Percentiles rank a stretch among this genome's conserved stretches.
These are phyloP conservation scores for Coemansia sp. DNA, from an alignment of 192 early-diverging fungal species.

Conservation along the genomic window DNA sequence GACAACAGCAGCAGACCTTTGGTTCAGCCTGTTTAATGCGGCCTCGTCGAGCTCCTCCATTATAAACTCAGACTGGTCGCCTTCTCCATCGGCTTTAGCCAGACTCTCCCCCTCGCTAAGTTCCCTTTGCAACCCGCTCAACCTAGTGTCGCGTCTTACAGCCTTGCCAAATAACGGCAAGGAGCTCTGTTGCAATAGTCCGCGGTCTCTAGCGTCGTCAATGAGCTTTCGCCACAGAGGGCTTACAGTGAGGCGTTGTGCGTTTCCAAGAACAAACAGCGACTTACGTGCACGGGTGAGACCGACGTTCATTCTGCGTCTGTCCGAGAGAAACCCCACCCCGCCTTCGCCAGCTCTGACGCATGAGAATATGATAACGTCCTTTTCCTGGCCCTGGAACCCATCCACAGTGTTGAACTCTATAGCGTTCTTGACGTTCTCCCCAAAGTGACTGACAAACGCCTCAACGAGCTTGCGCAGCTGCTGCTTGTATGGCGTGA, in stretches of 20 bases:
- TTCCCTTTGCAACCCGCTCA: constrained; percentile 15
- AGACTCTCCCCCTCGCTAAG: not conserved
- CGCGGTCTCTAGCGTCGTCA: constrained; percentile 55
- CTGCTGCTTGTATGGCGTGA: constrained; percentile 93
- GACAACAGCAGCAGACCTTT: not conserved
- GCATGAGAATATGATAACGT: constrained; percentile 93
- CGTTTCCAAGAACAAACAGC: constrained; percentile 80
- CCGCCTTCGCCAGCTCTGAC: constrained; percentile 75
- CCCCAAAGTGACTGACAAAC: constrained; percentile 69
- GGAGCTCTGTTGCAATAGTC: constrained; percentile 13
- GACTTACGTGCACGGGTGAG: constrained; percentile 85
- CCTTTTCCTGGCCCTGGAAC: constrained; percentile 98
- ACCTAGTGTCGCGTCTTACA: not conserved
- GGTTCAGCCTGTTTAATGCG: constrained; percentile 8
- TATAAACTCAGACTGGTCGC: constrained; percentile 38
- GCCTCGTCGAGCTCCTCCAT: constrained; percentile 30
- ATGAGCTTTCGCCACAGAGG: constrained; percentile 76
- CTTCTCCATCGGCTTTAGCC: constrained; percentile 32
- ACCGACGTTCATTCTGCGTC: constrained; percentile 89
- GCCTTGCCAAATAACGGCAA: constrained; percentile 37
- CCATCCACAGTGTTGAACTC: constrained; percentile 97
- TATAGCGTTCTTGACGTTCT: constrained; percentile 63
- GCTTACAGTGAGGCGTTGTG: constrained; percentile 59
- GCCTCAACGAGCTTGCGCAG: constrained; percentile 64
- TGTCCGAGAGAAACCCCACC: constrained; percentile 85